Evolutionary conservation across 768 basidiomycete genomes (phyloP), one percentile per base, ranked within the genome.

Genomic region (Leccinum disarticulatum): DNA sequence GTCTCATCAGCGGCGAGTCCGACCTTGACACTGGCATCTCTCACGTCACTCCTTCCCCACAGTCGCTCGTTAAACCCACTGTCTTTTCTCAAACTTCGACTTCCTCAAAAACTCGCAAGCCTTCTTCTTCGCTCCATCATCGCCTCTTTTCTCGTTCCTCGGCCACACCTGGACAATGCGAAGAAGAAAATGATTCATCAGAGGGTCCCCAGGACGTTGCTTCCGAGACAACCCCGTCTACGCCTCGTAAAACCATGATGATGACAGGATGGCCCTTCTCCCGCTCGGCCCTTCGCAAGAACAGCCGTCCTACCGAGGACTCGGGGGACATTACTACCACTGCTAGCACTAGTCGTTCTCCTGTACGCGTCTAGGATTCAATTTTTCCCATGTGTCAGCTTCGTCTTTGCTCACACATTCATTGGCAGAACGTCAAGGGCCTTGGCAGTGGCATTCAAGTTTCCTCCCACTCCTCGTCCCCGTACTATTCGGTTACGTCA

Each of bases 1-100:
- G 72, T 59, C 68, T 74, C 65, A 63, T 74, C 60, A 63, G 65
- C 62, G 64, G 65, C 66, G 73, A 73, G 66, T 74, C 73, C 19
- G 31, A 31, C 31, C 66, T 72, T 13, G 72, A 74, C 57, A 38
- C 66, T 27, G 49, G 58, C 38, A 41, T n/a, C 7, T 41, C 38
- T 15, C 49, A 55, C 35, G 35, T 38, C 52, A 7, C 31, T 58
- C 46, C 50, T 27, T 52, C 58, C 59, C 30, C 65, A 5, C 64
- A 64, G 38, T 55, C 72, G 33, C 11, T 73, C 73, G 10, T 69
- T 71, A 35, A 60, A 27, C 58, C 55, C 30, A 27, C 69, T 52
- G 64, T 64, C 66, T 17, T 63, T 69, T 67, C 63, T 51, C 61
- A 65, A 54, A 43, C 22, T 35, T 43, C 41, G 41, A 43, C 41